Base-by-base conservation (phyloP, 495 filamentous ascomycete genomes). In the Copromyces sp. region DNA sequence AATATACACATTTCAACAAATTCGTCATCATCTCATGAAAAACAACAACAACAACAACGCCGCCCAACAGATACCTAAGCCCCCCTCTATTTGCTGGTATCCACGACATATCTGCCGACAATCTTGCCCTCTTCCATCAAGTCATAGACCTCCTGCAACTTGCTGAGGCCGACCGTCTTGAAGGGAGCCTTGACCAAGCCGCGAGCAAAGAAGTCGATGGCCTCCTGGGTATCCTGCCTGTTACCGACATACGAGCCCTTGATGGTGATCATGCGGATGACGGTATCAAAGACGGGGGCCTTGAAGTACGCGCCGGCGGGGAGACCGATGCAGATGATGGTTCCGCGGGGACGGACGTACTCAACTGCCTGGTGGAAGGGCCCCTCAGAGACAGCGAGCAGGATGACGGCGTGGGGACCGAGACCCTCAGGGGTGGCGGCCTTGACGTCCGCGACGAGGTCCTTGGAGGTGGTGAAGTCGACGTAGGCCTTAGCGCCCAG, bases 191-290 rank as follows among this genome's bases (percentile, higher is more conserved):
- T 90, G 86, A 98, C 93, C 74, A 95, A 79, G 3, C 94, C 94
- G 17, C 92, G 85, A 39, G 87, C 80, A 84, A 89, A 97, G 86
- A 97, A 97, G 76, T 97, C 94, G 61, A 97, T 82, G 9, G 94
- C 94, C 81, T 98, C 94, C 16, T 88, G 84, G 0, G 87, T 91
- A 77, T 98, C 95, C 79, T 92, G 89, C 61, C 93, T 88, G 81
- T 95, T 97, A 53, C 94, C 94, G 73, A 97, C 94, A 78, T 97
- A 97, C 74, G 89, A 92, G 59, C 94, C 94, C 85, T 93, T 94
- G 87, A 98, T 97, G 74, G 82, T 91, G 82, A 97, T 91, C 93
- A 97, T 97, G 73, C 84, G 79, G 74, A 94, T 86, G 37, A 98
- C 94, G 3, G 91, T 91, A 74, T 92, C 87, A 79, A 97, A 95